A percentile compares a stretch with the other conserved stretches of the same genome.
phyloP scores from a whole-genome alignment of 441 rosid genomes.

The Flueggea neowawraea region DNA sequence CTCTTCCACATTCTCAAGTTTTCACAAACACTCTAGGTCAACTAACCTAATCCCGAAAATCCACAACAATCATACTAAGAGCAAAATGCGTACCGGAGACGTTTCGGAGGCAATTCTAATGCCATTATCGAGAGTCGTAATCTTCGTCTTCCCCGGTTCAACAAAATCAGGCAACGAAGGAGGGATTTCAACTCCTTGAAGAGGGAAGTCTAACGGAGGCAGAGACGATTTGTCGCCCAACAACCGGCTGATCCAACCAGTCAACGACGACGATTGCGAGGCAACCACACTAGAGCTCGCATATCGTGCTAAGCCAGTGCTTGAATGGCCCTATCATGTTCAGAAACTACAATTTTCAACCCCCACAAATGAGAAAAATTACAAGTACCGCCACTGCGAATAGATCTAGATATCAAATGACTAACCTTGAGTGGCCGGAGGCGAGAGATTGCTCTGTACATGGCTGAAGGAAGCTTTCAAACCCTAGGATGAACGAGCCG shows the following conservation, averaged over 20 bases:
- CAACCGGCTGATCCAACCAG: conserved; percentile 69
- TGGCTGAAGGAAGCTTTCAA: conserved; percentile 14
- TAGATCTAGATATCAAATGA: no score
- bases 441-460: conserved; percentile 65
- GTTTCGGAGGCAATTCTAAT: conserved; percentile 74
- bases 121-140: conserved; percentile 74
- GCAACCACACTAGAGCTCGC: conserved; percentile 61
- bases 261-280: conserved; percentile 39
- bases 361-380: no score
- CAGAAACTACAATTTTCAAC: no score
- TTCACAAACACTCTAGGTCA: background rate
- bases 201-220: conserved; percentile 56
- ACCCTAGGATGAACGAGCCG: conserved; percentile 12
- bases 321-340: conserved; percentile 32
- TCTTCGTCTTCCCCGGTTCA: conserved; percentile 51
- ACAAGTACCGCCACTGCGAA: no score
- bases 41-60: no score
- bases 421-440: conserved; percentile 55
- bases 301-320: conserved; percentile 30
- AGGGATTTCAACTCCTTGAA: conserved; percentile 58
- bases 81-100: conserved; percentile 35
- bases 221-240: conserved; percentile 44
- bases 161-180: conserved; percentile 63
- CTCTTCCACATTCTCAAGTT: conserved; percentile 4
- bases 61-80: background rate